Conservation (phyloP, 371 early-diverging fungal genomes). For the Blakeslea trispora region DNA sequence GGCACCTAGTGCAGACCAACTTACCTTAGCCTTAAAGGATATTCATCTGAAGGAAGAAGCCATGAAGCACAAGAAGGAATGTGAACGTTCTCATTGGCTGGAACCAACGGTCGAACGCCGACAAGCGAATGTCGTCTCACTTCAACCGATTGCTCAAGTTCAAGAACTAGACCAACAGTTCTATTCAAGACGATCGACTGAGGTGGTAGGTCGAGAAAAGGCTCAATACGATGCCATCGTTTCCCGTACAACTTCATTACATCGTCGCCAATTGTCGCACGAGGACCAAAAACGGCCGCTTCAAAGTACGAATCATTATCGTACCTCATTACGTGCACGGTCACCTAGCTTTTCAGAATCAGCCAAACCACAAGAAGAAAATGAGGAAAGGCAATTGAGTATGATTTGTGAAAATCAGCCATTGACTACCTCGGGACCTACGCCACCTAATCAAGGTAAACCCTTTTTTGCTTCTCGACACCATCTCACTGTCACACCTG, state of each 20-base stretch:
- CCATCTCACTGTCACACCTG: conserved; percentile 9
- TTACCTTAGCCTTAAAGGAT: conserved; percentile 18
- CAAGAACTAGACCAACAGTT: conserved; percentile 23
- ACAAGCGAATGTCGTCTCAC: conserved; percentile 6
- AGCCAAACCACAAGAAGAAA: background rate
- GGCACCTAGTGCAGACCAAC: conserved; percentile 15
- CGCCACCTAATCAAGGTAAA: background rate
- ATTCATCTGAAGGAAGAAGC: background rate
- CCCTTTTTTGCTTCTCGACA: background rate
- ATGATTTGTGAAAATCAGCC: conserved; percentile 22
- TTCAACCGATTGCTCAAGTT: conserved; percentile 14
- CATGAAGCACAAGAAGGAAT: no score
- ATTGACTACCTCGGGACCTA: background rate
- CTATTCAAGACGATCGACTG: conserved; percentile 3
- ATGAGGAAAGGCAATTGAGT: conserved; percentile 6
- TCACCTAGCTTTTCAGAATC: conserved; percentile 3
- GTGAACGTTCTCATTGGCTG: no score
- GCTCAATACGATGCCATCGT: conserved; percentile 41
- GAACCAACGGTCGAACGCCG: conserved; percentile 33
- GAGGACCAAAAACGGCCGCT: conserved; percentile 6
- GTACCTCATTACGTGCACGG: conserved; percentile 24
- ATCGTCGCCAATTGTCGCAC: conserved; percentile 27
- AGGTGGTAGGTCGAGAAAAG: conserved; percentile 32
- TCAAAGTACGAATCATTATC: conserved; percentile 1
- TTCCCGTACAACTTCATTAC: conserved; percentile 23